These are phyloP conservation scores for Crassisporium funariophilum DNA, from an alignment of 768 basidiomycete genomes.

Conservation along the genomic window DNA sequence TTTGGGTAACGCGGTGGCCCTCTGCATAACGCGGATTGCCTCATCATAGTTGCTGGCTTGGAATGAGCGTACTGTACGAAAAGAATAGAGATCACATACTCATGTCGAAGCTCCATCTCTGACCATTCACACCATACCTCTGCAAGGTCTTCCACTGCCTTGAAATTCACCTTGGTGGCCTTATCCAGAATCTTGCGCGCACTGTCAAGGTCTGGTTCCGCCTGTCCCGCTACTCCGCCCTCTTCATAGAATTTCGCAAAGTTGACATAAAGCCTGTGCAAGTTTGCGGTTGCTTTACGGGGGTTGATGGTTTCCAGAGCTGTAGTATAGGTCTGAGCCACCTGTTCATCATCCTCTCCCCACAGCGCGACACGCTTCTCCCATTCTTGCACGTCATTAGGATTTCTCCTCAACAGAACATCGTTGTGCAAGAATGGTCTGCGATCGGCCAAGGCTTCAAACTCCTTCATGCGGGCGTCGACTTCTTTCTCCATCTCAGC, in stretches of 20 bases:
- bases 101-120: constrained; percentile 95
- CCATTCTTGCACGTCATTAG: constrained; percentile 99
- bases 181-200: constrained; percentile 94
- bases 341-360: constrained; percentile 93
- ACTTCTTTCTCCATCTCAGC: constrained; percentile 82
- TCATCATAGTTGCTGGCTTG: constrained; percentile 96
- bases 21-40: constrained; percentile 93
- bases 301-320: constrained; percentile 89
- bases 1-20: constrained; percentile 90
- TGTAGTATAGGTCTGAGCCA: constrained; percentile 89
- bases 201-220: constrained; percentile 79
- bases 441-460: constrained; percentile 93
- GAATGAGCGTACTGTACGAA: too few species aligned
- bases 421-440: constrained; percentile 96
- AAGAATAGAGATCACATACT: constrained; percentile 54
- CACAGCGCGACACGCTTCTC: constrained; percentile 94
- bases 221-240: constrained; percentile 79
- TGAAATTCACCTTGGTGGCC: constrained; percentile 89
- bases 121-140: constrained; percentile 99
- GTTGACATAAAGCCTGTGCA: constrained; percentile 89
- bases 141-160: constrained; percentile 94
- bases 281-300: constrained; percentile 86
- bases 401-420: constrained; percentile 89
- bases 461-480: constrained; percentile 86
- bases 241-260: constrained; percentile 99